Conservation (phyloP, 2,329 filamentous ascomycete genomes). For the Ophiocordyceps camponoti-leonardi region DNA sequence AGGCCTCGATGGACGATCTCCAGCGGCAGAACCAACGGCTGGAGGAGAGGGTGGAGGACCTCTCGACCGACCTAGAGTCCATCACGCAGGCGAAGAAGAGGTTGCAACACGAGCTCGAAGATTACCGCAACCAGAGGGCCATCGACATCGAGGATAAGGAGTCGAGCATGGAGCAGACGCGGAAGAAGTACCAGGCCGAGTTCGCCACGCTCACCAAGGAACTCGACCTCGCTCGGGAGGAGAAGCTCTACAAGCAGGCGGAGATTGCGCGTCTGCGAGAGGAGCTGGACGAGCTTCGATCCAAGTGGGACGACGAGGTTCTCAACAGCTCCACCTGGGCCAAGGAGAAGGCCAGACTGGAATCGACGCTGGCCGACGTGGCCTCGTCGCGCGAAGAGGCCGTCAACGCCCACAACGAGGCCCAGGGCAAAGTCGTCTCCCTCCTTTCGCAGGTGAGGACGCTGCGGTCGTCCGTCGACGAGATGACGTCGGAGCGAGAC, state of each 20-base stretch:
- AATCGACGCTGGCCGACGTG: conserved; percentile 76
- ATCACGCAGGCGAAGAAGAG: conserved; percentile 82
- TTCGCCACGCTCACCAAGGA: conserved; percentile 81
- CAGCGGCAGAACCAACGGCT: conserved; percentile 79
- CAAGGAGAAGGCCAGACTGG: conserved; percentile 87
- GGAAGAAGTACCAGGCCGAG: conserved; percentile 93
- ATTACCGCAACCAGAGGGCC: conserved; percentile 86
- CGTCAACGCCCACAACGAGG: conserved; percentile 82
- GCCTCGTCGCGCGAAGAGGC: conserved; percentile 88
- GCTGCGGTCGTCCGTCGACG: conserved; percentile 71
- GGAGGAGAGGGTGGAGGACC: conserved; percentile 80
- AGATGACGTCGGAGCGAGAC: conserved; percentile 72
- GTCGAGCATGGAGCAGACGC: conserved; percentile 85
- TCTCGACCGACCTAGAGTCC: conserved; percentile 75
- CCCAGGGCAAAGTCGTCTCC: conserved; percentile 81
- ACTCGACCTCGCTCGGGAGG: conserved; percentile 83
- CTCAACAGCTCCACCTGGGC: conserved; percentile 96
- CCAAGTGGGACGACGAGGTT: conserved; percentile 96
- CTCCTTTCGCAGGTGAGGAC: conserved; percentile 78
- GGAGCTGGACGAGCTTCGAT: conserved; percentile 84
- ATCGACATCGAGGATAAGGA: conserved; percentile 97
- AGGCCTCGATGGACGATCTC: conserved; percentile 71
- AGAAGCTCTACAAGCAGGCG: conserved; percentile 67
- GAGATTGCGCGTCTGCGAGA: conserved; percentile 84
- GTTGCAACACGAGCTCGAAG: conserved; percentile 90